Conservation (phyloP, 2,329 filamentous ascomycete genomes). For the Talaromyces sp. region DNA sequence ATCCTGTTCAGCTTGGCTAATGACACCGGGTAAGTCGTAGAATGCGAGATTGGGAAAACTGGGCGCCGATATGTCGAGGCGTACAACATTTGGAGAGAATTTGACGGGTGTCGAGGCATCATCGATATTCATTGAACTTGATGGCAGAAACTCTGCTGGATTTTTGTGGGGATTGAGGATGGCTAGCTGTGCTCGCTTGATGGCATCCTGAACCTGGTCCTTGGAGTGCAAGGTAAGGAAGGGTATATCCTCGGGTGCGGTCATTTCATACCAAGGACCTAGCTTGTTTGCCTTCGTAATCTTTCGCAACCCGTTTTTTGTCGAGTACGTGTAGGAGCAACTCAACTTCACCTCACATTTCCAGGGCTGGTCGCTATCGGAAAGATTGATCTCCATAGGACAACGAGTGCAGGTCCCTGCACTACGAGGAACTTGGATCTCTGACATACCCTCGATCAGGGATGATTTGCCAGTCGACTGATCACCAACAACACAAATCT, state of each 20-base stretch:
- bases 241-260: slow-evolving; percentile 43
- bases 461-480: slow-evolving; percentile 82
- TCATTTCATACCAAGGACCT: slow-evolving; percentile 61
- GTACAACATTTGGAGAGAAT: slow-evolving; percentile 79
- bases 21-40: slow-evolving; percentile 81
- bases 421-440: slow-evolving; percentile 68
- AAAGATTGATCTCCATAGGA: slow-evolving; percentile 74
- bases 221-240: slow-evolving; percentile 66
- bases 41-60: slow-evolving; percentile 72
- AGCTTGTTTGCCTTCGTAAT: slow-evolving; percentile 56
- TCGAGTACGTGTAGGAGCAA: slow-evolving; percentile 59
- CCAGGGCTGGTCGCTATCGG: slow-evolving; percentile 56
- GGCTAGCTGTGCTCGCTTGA: slow-evolving; percentile 73
- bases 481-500: slow-evolving; percentile 79
- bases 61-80: slow-evolving; percentile 70
- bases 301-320: slow-evolving; percentile 34
- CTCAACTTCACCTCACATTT: slow-evolving; percentile 66
- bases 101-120: slow-evolving; percentile 50
- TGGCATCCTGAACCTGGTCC: slow-evolving; percentile 61
- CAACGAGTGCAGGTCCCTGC: slow-evolving; percentile 75
- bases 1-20: slow-evolving; percentile 63
- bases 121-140: slow-evolving; percentile 38
- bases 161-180: slow-evolving; percentile 63
- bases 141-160: slow-evolving; percentile 56
- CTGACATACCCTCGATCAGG: slow-evolving; percentile 58